Percentiles rank a stretch among this genome's conserved stretches.
phyloP scores from a whole-genome alignment of 2,329 filamentous ascomycete species.

The Pseudogymnoascus sp. region DNA sequence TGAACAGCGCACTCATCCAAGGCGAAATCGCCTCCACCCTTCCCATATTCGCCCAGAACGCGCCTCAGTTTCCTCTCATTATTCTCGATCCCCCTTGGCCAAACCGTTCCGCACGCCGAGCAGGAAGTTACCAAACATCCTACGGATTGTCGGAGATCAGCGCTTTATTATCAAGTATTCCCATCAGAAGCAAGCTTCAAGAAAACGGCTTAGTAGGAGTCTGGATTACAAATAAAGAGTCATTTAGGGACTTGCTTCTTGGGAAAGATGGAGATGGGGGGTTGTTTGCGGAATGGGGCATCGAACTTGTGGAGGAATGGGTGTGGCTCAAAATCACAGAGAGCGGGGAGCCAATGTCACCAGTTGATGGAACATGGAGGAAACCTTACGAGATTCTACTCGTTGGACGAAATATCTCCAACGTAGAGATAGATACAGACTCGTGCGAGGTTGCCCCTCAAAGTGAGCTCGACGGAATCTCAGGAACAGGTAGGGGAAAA shows the following conservation, averaged over 20 bases:
- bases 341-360: constrained; percentile 56
- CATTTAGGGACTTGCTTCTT: constrained; percentile 46
- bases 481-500: background rate
- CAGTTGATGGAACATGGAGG: constrained; percentile 55
- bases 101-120: constrained; percentile 64
- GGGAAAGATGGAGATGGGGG: constrained; percentile 38
- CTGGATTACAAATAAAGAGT: constrained; percentile 70
- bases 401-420: constrained; percentile 39
- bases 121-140: constrained; percentile 44
- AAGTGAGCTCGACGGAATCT: background rate
- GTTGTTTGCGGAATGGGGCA: constrained; percentile 59
- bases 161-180: constrained; percentile 45
- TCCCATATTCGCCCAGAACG: constrained; percentile 34
- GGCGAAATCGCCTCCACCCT: constrained; percentile 41
- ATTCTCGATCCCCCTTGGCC: constrained; percentile 77
- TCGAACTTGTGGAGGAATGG: constrained; percentile 64
- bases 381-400: constrained; percentile 72
- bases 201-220: constrained; percentile 55
- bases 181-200: constrained; percentile 48
- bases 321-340: constrained; percentile 69
- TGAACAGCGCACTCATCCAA: constrained; percentile 38
- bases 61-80: constrained; percentile 57
- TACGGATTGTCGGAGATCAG: constrained; percentile 38
- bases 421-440: background rate
- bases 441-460: background rate